Conservation (phyloP, 768 basidiomycete genomes). For the Lentinus tigrinus region DNA sequence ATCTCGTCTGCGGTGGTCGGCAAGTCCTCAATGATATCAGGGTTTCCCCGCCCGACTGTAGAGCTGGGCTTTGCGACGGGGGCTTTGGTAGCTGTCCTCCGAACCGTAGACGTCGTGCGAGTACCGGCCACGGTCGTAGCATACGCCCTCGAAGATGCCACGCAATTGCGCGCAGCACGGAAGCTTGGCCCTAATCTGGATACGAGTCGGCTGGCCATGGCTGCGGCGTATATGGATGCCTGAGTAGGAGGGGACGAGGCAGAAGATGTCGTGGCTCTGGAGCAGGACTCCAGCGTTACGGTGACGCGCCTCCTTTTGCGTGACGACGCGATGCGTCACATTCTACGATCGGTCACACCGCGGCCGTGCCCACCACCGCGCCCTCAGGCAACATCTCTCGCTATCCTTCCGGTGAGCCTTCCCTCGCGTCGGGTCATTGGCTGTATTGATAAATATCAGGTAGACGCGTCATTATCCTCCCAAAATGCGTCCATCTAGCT, state of each 20-base stretch:
- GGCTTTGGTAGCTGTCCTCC: constrained; percentile 9
- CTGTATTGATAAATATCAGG: too few relatives aligned
- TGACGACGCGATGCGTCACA: constrained; percentile 4
- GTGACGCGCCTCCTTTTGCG: not conserved
- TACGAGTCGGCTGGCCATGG: constrained; percentile 9
- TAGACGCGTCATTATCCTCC: not conserved
- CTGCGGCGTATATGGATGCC: not conserved
- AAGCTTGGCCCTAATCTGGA: not conserved
- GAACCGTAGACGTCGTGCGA: not conserved
- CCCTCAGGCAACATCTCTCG: not conserved
- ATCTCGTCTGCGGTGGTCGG: constrained; percentile 22
- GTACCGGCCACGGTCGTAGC: not conserved
- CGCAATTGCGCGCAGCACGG: not conserved
- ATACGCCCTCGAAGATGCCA: not conserved
- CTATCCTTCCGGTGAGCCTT: too few relatives aligned
- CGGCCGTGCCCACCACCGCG: not conserved
- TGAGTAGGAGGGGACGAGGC: too few relatives aligned
- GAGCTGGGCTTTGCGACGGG: constrained; percentile 33
- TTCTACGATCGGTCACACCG: not conserved
- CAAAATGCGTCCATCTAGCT: constrained; percentile 7
- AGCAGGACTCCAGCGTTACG: too few relatives aligned
- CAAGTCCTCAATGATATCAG: constrained; percentile 21
- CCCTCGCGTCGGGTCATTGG: too few relatives aligned
- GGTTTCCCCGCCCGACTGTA: constrained; percentile 22
- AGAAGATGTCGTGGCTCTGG: too few relatives aligned